Conservation (phyloP, 1,284 basidiomycete species). For the Kwoniella shivajii region DNA sequence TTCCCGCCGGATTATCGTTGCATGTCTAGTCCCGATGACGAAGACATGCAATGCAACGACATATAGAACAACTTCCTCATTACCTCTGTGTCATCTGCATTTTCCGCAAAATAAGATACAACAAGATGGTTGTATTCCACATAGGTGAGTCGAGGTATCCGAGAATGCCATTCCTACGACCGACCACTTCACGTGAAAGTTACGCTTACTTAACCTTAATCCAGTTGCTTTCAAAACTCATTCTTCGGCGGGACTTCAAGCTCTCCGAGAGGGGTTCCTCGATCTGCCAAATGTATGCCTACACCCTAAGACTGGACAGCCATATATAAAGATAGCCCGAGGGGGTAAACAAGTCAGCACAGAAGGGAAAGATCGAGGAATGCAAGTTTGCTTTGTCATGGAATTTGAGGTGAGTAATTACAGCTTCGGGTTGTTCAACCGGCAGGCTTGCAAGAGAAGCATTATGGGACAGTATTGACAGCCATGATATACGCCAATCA, state of each 20-base stretch:
- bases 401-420: constrained; percentile 41
- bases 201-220: too few species aligned
- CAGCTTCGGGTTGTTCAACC: too few species aligned
- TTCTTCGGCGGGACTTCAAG: constrained; percentile 13
- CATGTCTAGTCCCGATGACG: too few species aligned
- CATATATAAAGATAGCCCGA: constrained; percentile 36
- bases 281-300: constrained; percentile 32
- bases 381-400: constrained; percentile 45
- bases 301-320: constrained; percentile 22
- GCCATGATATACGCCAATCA: too few species aligned
- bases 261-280: constrained; percentile 30
- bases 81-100: background rate
- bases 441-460: too few species aligned
- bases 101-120: background rate
- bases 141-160: constrained; percentile 27
- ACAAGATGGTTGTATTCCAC: constrained; percentile 23
- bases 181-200: constrained; percentile 9
- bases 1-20: too few species aligned
- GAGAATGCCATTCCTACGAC: constrained; percentile 16
- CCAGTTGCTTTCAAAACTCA: constrained; percentile 46
- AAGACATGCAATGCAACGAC: too few species aligned
- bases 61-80: too few species aligned
- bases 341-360: constrained; percentile 44
- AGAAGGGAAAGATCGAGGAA: constrained; percentile 39
- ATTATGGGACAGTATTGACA: too few species aligned